phyloP scores from a whole-genome alignment of 345 rosid species.

The Gossypium herbaceum region DNA sequence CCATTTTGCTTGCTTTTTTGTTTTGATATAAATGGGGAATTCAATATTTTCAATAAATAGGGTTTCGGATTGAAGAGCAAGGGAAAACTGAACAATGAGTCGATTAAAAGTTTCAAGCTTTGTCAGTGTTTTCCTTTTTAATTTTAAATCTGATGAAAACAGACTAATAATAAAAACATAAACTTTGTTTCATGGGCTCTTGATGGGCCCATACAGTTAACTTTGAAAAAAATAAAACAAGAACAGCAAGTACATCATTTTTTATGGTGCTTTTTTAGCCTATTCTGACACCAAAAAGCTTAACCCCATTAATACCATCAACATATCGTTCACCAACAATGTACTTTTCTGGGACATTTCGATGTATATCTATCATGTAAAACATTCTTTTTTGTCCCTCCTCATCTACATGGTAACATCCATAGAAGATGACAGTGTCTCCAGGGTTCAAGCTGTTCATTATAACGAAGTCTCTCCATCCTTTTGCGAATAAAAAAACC shows the following conservation, averaged over 20 bases:
- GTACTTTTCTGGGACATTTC: neutral
- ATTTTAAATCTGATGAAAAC: neutral
- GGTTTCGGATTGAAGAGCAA: neutral
- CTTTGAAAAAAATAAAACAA: neutral
- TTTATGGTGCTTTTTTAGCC: neutral
- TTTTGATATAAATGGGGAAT: neutral
- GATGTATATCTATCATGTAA: conserved; percentile 21
- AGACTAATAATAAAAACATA: neutral
- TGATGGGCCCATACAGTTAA: neutral
- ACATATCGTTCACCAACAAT: neutral
- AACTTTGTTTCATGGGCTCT: neutral
- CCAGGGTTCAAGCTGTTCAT: conserved; percentile 21
- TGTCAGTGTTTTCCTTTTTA: neutral
- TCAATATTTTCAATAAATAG: neutral
- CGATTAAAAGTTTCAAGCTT: neutral
- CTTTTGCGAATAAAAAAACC: conserved; percentile 17
- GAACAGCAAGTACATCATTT: neutral
- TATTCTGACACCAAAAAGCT: conserved; percentile 2
- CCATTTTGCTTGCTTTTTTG: conserved; percentile 37
- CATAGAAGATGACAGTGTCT: conserved; percentile 18
- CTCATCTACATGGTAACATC: neutral
- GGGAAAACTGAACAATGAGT: neutral
- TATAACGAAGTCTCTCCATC: conserved; percentile 24
- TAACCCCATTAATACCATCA: neutral
- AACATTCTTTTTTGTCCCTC: neutral